phyloP scores from a whole-genome alignment of 768 basidiomycete species.

The Trametes maxima region DNA sequence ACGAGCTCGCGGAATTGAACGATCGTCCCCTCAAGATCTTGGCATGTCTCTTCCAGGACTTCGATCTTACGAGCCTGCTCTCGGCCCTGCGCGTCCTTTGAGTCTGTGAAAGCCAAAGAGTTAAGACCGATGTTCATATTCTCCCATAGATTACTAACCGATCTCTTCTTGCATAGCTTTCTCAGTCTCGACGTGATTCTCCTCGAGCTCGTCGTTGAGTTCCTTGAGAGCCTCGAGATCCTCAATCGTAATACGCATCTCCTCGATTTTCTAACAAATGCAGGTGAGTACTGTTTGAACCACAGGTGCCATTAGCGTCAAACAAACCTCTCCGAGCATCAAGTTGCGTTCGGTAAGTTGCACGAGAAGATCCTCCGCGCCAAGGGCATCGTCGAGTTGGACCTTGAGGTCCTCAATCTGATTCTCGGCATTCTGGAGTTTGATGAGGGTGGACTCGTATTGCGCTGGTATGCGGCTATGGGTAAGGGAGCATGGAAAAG shows the following conservation, averaged over 20 bases:
- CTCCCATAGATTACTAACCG: slow-evolving; percentile 47
- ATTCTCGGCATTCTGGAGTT: slow-evolving; percentile 84
- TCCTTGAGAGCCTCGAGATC: slow-evolving; percentile 96
- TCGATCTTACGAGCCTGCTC: slow-evolving; percentile 69
- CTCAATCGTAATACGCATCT: slow-evolving; percentile 94
- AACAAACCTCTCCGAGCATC: slow-evolving; percentile 79
- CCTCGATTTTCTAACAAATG: slow-evolving; percentile 83
- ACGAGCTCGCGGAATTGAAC: slow-evolving; percentile 93
- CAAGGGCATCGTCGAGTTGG: slow-evolving; percentile 93
- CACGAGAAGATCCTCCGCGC: slow-evolving; percentile 95
- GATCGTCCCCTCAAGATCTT: slow-evolving; percentile 88
- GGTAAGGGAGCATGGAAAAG: neutral
- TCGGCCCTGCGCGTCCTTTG: slow-evolving; percentile 69
- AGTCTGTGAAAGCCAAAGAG: slow-evolving; percentile 45
- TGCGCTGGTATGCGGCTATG: slow-evolving; percentile 50
- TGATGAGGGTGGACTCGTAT: slow-evolving; percentile 78
- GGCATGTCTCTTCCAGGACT: slow-evolving; percentile 72
- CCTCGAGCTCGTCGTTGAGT: slow-evolving; percentile 95
- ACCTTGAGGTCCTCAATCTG: slow-evolving; percentile 93
- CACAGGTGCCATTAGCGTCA: neutral
- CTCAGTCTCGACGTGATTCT: slow-evolving; percentile 93
- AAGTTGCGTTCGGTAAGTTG: slow-evolving; percentile 94
- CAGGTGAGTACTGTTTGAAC: neutral
- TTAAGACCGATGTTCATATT: neutral
- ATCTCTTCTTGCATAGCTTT: slow-evolving; percentile 89